phyloP scores from a whole-genome alignment of 1,284 basidiomycete species.

The Leccinum subrobustum region DNA sequence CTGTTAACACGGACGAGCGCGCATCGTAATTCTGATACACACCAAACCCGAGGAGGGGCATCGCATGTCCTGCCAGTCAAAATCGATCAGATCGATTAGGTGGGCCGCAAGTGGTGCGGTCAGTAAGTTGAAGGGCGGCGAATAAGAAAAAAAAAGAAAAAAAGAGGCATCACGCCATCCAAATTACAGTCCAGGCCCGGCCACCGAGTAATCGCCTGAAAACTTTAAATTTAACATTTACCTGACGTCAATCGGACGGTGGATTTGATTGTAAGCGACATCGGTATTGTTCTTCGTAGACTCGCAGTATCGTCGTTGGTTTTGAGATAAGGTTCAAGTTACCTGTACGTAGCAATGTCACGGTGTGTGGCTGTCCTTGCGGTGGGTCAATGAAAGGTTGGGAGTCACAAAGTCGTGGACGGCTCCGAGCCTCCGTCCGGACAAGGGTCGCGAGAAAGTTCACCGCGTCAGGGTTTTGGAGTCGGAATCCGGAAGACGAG shows the following conservation, averaged over 20 bases:
- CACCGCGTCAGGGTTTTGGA: background rate
- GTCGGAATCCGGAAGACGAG: constrained; percentile 5
- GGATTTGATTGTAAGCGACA: constrained; percentile 34
- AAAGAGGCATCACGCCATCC: background rate
- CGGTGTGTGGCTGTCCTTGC: background rate
- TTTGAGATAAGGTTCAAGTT: background rate
- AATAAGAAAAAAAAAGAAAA: background rate
- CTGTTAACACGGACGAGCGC: constrained; percentile 59
- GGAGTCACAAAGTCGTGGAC: background rate
- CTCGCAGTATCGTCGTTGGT: constrained; percentile 14
- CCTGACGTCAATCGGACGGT: constrained; percentile 40
- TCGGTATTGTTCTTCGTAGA: background rate
- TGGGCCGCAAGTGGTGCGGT: background rate
- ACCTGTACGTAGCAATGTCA: background rate
- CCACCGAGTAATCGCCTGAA: background rate
- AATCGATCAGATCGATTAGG: background rate
- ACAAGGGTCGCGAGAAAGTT: constrained; percentile 2
- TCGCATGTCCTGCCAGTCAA: constrained; percentile 43
- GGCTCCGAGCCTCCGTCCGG: background rate
- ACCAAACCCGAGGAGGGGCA: constrained; percentile 82
- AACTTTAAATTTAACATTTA: constrained; percentile 23
- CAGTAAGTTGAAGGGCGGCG: background rate
- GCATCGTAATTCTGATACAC: constrained; percentile 73
- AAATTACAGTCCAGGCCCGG: background rate
- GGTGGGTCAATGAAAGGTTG: background rate